A percentile compares a stretch with the other conserved stretches of the same genome.
phyloP scores from a whole-genome alignment of 139 green algal species.

The Volvox reticuliferus region DNA sequence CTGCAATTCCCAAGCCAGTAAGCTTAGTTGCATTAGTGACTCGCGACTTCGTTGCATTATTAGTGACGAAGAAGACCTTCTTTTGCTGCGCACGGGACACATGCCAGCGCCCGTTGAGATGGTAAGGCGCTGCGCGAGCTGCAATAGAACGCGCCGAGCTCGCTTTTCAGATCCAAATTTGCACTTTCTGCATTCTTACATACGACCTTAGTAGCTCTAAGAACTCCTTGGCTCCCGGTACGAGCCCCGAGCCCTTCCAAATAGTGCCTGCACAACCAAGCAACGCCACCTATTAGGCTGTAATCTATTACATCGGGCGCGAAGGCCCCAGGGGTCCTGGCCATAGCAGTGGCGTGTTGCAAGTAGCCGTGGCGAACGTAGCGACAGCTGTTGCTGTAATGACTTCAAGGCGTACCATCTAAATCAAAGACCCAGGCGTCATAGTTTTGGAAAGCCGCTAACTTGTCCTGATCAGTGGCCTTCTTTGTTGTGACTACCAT shows the following conservation, averaged over 20 bases:
- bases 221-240: slow-evolving; percentile 51
- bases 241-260: slow-evolving; percentile 56
- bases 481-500: slow-evolving; percentile 8
- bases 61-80: slow-evolving; percentile 97
- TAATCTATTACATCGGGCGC: no score
- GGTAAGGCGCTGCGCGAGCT: no score
- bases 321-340: no score
- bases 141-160: no score
- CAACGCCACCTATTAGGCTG: no score
- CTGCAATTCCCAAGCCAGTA: slow-evolving; percentile 80
- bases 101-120: no score
- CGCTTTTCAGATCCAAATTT: no score
- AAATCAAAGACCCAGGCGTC: slow-evolving; percentile 62
- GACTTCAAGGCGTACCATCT: slow-evolving; percentile 47
- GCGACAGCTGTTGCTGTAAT: background rate
- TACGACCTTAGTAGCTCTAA: slow-evolving; percentile 51
- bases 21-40: slow-evolving; percentile 93
- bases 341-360: no score
- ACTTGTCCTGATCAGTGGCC: slow-evolving; percentile 43
- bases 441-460: slow-evolving; percentile 50
- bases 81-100: slow-evolving; percentile 81
- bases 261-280: slow-evolving; percentile 48
- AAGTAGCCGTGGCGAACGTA: no score
- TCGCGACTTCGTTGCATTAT: slow-evolving; percentile 97
- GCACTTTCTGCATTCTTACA: background rate